These are phyloP conservation scores for Agastache rugosa DNA, from an alignment of 257 asterid species.

Conservation along the genomic window DNA sequence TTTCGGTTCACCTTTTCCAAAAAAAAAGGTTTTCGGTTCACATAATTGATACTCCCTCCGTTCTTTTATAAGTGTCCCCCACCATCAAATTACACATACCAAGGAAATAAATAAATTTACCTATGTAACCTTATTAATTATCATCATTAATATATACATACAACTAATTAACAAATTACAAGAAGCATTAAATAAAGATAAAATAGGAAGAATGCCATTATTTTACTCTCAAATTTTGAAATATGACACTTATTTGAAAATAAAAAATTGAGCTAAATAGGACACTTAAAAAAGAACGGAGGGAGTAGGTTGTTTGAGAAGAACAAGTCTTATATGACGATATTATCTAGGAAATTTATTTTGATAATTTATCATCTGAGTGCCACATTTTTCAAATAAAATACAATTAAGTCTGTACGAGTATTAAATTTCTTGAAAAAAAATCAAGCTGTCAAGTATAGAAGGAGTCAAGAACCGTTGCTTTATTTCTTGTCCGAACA, in stretches of 20 bases:
- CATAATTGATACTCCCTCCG: background rate
- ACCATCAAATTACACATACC: too few relatives aligned
- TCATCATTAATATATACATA: too few relatives aligned
- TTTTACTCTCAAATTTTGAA: too few relatives aligned
- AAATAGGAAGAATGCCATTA: too few relatives aligned
- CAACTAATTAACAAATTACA: too few relatives aligned
- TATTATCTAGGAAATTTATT: background rate
- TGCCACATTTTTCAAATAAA: slow-evolving; percentile 14
- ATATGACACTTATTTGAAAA: too few relatives aligned
- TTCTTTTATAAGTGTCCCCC: too few relatives aligned
- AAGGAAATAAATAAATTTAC: too few relatives aligned
- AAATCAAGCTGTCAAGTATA: background rate
- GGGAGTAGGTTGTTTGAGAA: slow-evolving; percentile 18
- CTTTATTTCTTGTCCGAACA: slow-evolving; percentile 23
- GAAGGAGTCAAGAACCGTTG: slow-evolving; percentile 34
- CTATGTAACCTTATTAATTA: too few relatives aligned
- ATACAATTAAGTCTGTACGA: background rate
- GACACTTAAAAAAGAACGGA: too few relatives aligned
- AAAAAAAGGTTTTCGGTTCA: slow-evolving; percentile 12
- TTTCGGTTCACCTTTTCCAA: background rate
- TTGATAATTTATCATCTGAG: background rate
- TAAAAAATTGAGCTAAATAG: too few relatives aligned
- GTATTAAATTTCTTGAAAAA: background rate
- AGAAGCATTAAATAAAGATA: too few relatives aligned
- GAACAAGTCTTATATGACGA: slow-evolving; percentile 34